Percentiles rank a stretch among this genome's conserved stretches.
These are phyloP conservation scores for Spizellomyces punctatus DNA, from an alignment of 192 early-diverging fungal species.

Conservation along the genomic window DNA sequence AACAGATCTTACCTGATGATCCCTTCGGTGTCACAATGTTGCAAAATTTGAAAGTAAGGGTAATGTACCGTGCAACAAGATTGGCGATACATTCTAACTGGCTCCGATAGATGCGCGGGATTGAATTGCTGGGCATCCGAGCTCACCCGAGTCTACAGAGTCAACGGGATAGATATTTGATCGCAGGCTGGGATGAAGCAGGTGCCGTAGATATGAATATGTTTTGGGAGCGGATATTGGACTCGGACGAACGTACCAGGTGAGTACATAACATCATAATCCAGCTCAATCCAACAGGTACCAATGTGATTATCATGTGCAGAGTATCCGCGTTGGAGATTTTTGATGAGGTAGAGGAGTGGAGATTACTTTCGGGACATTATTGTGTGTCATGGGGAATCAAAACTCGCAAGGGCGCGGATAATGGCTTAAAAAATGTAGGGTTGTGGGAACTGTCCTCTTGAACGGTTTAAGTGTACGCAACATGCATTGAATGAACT, in stretches of 20 bases:
- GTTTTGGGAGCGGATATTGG: slow-evolving; percentile 49
- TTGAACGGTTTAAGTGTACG: too few relatives aligned
- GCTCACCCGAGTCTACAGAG: slow-evolving; percentile 73
- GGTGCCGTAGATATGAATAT: slow-evolving; percentile 50
- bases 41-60: slow-evolving; percentile 70
- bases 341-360: slow-evolving; percentile 93
- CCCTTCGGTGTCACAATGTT: slow-evolving; percentile 93
- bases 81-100: slow-evolving; percentile 3
- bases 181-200: slow-evolving; percentile 55
- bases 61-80: slow-evolving; percentile 15
- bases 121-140: slow-evolving; percentile 77
- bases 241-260: slow-evolving; percentile 45
- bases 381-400: slow-evolving; percentile 75
- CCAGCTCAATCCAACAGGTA: neutral
- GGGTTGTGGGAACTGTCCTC: too few relatives aligned
- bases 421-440: too few relatives aligned
- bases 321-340: slow-evolving; percentile 78
- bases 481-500: too few relatives aligned
- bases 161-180: slow-evolving; percentile 69
- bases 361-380: slow-evolving; percentile 77
- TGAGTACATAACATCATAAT: neutral
- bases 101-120: slow-evolving; percentile 51
- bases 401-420: neutral
- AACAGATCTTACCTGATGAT: slow-evolving; percentile 90
- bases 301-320: neutral